Evolutionary conservation across 305 asterid species (phyloP), one percentile per base, ranked within the genome.

Genomic region (Striga hermonthica): DNA sequence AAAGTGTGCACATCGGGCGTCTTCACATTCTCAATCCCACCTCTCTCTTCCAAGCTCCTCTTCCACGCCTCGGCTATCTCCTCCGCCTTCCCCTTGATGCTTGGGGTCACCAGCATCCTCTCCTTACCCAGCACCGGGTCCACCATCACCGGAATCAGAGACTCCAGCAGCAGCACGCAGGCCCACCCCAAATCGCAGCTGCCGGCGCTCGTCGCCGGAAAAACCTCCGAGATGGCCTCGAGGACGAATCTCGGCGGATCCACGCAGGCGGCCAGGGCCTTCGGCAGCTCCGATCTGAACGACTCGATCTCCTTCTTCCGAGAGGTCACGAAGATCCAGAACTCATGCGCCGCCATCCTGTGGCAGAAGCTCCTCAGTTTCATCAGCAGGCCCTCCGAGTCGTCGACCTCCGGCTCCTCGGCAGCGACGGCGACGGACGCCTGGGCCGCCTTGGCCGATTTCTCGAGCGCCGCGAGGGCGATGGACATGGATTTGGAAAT

Each of bases 1-100:
- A 93, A 93, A 52, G 99, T 90, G 74, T 93, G 97, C 65, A 93
- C 99, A 75, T 93, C 97, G 5, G 97, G 97, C 0, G 96, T 90
- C 82, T 86, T 90, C 9, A 90, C 94, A 76, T 87, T 88, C 88
- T 93, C 97, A 69, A 86, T 83, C 59, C 99, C 97, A 6, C 99
- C 99, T 64, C 95, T 89, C 69, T 88, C 99, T 83, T 93, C 99
- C 84, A 93, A 81, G 69, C 97, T 89, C 83, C 66, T 87, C 90
- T 93, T 90, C 99, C 99, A 93, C 58, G 83, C 76, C 75, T 90
- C 91, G 0, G 97, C 95, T 4, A 90, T 93, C 76, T 81, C 90
- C 81, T 82, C 87, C 1, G 96, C 99, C 79, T 78, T 86, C 49
- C 80, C 85, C 83, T 80, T 90, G 54, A 90, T 77, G 31, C 57